Evolutionary conservation across 1,284 basidiomycete species (phyloP), one percentile per base, ranked within the genome.

Genomic region (Wolfiporia cocos): DNA sequence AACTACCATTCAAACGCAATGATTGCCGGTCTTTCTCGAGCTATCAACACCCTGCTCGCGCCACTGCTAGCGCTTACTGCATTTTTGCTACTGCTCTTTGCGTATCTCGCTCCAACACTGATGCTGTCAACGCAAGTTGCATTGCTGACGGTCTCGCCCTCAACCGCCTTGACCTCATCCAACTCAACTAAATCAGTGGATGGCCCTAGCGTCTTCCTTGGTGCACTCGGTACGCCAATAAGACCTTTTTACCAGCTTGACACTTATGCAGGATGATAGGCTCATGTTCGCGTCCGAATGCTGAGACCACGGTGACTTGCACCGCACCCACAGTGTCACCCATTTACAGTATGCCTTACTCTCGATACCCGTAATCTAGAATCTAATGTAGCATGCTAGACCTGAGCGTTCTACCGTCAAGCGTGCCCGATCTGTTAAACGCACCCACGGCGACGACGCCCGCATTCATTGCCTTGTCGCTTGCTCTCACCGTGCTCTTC

Each of bases 1-100:
- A 32, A 28, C 20, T 15, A 15, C n/a, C 26, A 32, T 22, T 28
- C 59, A 73, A 48, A n/a, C n/a, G n/a, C n/a, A 55, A 86, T 85
- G 81, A 80, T 88, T 54, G 67, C 77, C 48, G 73, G 76, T 53
- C 69, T 87, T 38, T 81, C 83, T 11, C 86, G 81, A 70, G 74
- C 74, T 41, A 68, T 78, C 54, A 81, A 73, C 37, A 67, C 85
- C 44, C 86, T 84, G 55, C 71, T 88, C 42, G 71, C 84, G 2
- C 84, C 84, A 20, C 20, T 86, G 7, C 64, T 88, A 43, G 71
- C 77, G 44, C 64, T 86, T 30, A 76, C 82, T 7, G 73, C 82
- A 11, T 64, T 83, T 37, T 51, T 88, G 33, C 74, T 89, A 34
- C 67, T 76, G 7, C 55, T 85, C 3, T 76, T 89, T 50, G 73